A percentile compares a stretch with the other conserved stretches of the same genome.
Evolutionary conservation across 2,329 filamentous ascomycete genomes (phyloP).

Genomic region (Huntiella moniliformis): DNA sequence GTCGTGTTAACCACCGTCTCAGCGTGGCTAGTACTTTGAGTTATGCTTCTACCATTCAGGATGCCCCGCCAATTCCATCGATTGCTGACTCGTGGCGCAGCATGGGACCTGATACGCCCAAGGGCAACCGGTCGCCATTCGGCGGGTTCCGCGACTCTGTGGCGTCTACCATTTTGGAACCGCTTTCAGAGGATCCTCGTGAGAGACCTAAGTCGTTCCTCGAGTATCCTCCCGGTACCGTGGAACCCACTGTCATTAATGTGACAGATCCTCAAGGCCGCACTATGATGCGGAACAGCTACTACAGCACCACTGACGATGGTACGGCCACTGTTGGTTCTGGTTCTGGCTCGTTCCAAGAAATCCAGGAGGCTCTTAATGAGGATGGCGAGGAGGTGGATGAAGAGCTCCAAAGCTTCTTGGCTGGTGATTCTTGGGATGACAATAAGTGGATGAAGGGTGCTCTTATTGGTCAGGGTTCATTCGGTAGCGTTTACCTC

Average conservation of each 20-base stretch:
- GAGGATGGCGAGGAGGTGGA: conserved; percentile 87
- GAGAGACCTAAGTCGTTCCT: conserved; percentile 81
- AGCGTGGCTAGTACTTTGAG: conserved; percentile 90
- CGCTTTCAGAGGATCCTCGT: conserved; percentile 78
- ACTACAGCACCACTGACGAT: conserved; percentile 52
- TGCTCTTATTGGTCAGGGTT: conserved; percentile 87
- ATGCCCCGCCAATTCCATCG: conserved; percentile 85
- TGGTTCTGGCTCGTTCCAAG: conserved; percentile 55
- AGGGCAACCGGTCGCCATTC: conserved; percentile 25
- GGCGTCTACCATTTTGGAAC: conserved; percentile 73
- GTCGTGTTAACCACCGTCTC: conserved; percentile 78
- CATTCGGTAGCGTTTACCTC: conserved; percentile 88
- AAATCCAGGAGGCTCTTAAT: conserved; percentile 66
- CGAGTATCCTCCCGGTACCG: conserved; percentile 60
- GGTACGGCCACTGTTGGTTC: conserved; percentile 28
- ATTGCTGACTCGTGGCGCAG: conserved; percentile 88
- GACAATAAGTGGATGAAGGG: conserved; percentile 99
- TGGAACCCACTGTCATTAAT: conserved; percentile 47
- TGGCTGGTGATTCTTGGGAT: conserved; percentile 84
- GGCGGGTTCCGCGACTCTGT: conserved; percentile 67
- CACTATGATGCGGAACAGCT: conserved; percentile 47
- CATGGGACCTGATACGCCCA: conserved; percentile 3
- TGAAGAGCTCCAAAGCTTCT: conserved; percentile 73
- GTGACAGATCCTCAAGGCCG: conserved; percentile 64
- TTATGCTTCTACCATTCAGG: conserved; percentile 76